Percentiles rank a stretch among this genome's conserved stretches.
phyloP scores from a whole-genome alignment of 2,329 filamentous ascomycete species.

The Sphaerulina vaccinii region DNA sequence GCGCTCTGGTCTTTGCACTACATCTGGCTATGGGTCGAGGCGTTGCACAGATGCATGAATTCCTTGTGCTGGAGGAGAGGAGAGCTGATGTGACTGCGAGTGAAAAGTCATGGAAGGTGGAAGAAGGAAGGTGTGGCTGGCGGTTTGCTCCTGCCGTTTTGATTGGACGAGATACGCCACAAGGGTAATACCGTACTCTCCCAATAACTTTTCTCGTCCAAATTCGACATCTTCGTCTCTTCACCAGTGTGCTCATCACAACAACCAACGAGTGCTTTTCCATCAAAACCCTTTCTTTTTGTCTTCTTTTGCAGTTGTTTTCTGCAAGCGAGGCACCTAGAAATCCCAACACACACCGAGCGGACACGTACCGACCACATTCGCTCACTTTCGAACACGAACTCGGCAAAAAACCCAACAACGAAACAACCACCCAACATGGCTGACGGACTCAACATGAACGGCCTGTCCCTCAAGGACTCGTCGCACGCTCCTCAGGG shows the following conservation, averaged over 20 bases:
- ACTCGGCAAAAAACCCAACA: slow-evolving; percentile 13
- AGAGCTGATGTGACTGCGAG: no score
- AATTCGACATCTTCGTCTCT: slow-evolving; percentile 1
- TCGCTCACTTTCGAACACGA: slow-evolving; percentile 28
- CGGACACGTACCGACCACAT: slow-evolving; percentile 29
- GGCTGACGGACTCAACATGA: slow-evolving; percentile 84
- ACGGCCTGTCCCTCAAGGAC: slow-evolving; percentile 68
- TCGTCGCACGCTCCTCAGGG: slow-evolving; percentile 56
- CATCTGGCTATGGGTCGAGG: no score
- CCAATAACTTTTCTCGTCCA: not conserved
- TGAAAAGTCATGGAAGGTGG: no score
- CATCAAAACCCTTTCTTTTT: slow-evolving; percentile 16
- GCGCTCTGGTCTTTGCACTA: no score
- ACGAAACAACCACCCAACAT: slow-evolving; percentile 45
- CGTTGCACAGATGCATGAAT: no score
- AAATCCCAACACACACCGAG: slow-evolving; percentile 11
- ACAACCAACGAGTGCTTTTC: slow-evolving; percentile 4
- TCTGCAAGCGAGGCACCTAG: slow-evolving; percentile 23
- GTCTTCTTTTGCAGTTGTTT: slow-evolving; percentile 24
- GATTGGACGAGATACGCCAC: not conserved
- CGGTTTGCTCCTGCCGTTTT: not conserved
- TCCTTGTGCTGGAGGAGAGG: no score
- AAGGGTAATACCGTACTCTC: not conserved
- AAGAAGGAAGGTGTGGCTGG: no score
- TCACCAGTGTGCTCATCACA: slow-evolving; percentile 5